phyloP scores from a whole-genome alignment of 2,329 filamentous ascomycete genomes.

The Colletotrichum truncatum region DNA sequence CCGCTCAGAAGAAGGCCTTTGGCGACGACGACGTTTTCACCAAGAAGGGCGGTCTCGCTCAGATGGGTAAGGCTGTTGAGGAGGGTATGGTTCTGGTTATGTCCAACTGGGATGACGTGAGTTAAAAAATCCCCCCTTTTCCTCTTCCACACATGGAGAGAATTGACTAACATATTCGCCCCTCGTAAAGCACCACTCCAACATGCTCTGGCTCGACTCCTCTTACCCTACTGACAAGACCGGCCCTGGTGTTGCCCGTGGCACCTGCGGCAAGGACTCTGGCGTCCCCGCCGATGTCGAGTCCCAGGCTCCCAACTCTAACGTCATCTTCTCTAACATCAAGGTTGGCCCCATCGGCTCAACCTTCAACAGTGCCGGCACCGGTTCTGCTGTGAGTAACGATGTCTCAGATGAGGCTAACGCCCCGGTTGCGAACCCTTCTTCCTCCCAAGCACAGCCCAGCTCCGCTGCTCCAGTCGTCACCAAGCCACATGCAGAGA shows the following conservation, averaged over 20 bases:
- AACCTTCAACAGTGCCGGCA: slow-evolving; percentile 48
- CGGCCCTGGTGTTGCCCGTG: slow-evolving; percentile 59
- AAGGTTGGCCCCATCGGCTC: slow-evolving; percentile 62
- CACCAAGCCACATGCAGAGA: not conserved
- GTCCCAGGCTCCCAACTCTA: slow-evolving; percentile 52
- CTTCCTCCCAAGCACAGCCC: not conserved
- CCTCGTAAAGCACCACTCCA: slow-evolving; percentile 61
- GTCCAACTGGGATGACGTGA: slow-evolving; percentile 67
- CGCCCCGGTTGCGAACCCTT: not conserved
- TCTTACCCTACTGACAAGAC: slow-evolving; percentile 64
- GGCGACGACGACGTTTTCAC: slow-evolving; percentile 63
- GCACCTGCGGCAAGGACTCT: slow-evolving; percentile 60
- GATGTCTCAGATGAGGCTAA: not conserved
- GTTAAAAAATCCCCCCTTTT: not conserved
- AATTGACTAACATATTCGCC: not conserved
- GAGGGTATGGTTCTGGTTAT: slow-evolving; percentile 58
- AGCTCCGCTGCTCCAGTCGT: not conserved
- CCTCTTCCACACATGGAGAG: not conserved
- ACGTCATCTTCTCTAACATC: slow-evolving; percentile 63
- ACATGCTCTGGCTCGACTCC: slow-evolving; percentile 82
- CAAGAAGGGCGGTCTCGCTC: slow-evolving; percentile 63
- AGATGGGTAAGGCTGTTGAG: slow-evolving; percentile 60
- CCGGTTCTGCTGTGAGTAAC: slow-evolving; percentile 6
- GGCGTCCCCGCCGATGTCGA: slow-evolving; percentile 63
- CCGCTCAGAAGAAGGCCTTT: slow-evolving; percentile 65